These are phyloP conservation scores for Epichloe gansuensis DNA, from an alignment of 2,329 filamentous ascomycete species.

Conservation along the genomic window DNA sequence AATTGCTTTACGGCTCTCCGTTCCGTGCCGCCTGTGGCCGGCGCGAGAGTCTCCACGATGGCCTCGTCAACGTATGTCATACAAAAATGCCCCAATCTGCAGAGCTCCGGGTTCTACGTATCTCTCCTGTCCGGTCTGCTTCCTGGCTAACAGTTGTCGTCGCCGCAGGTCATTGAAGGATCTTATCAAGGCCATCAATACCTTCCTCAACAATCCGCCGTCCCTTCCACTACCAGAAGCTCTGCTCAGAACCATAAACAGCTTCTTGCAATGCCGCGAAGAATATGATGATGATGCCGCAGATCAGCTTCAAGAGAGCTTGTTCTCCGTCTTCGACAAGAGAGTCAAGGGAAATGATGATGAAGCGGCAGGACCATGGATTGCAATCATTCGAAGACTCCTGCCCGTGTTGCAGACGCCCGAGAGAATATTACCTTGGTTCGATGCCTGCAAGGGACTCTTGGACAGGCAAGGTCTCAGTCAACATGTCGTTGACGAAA, in stretches of 20 bases:
- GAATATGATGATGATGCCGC: constrained; percentile 54
- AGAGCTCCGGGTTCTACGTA: neutral
- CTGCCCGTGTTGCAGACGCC: constrained; percentile 52
- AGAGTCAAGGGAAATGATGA: constrained; percentile 45
- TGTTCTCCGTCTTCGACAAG: constrained; percentile 54
- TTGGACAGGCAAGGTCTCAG: constrained; percentile 44
- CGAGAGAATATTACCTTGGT: constrained; percentile 57
- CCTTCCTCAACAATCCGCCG: constrained; percentile 37
- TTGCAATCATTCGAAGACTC: constrained; percentile 52
- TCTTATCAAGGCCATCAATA: constrained; percentile 43
- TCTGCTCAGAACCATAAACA: constrained; percentile 47
- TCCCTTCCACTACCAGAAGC: constrained; percentile 54
- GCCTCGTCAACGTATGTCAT: constrained; percentile 16
- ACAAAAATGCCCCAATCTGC: neutral
- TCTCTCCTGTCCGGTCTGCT: constrained; percentile 7
- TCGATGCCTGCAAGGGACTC: constrained; percentile 36
- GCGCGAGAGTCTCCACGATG: constrained; percentile 8
- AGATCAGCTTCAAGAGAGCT: constrained; percentile 64
- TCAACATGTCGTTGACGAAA: constrained; percentile 51
- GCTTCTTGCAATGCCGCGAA: constrained; percentile 56
- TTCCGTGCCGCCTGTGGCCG: constrained; percentile 2
- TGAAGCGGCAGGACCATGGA: constrained; percentile 52
- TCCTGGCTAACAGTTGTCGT: constrained; percentile 10
- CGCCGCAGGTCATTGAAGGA: constrained; percentile 44
- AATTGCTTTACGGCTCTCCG: neutral